Percentiles rank a stretch among this genome's conserved stretches.
Conservation (phyloP, 176 grass and related monocot species). For the Oryza glaberrima region DNA sequence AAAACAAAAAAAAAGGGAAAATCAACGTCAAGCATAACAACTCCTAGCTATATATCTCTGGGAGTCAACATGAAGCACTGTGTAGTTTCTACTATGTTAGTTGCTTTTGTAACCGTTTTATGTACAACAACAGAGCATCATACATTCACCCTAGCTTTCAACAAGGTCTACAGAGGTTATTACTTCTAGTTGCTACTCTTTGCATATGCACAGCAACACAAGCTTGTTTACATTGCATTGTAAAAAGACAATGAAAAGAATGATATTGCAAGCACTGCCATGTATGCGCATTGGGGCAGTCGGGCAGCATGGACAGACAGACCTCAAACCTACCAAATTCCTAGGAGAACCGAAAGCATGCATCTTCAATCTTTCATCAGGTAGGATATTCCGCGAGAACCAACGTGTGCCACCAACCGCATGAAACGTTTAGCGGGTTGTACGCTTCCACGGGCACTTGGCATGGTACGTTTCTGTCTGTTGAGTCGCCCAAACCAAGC, state of each 20-base stretch:
- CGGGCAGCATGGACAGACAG: constrained; percentile 39
- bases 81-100: not conserved
- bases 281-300: constrained; percentile 55
- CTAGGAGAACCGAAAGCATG: constrained; percentile 68
- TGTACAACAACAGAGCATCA: not conserved
- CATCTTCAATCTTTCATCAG: constrained; percentile 8
- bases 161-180: not conserved
- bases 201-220: not conserved
- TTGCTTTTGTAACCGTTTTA: not conserved
- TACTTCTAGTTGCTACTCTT: not conserved
- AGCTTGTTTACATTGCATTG: not conserved
- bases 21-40: not conserved
- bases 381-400: constrained; percentile 70
- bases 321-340: constrained; percentile 53
- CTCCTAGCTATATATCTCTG: not conserved
- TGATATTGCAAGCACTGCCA: constrained; percentile 49
- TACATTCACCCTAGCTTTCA: not conserved
- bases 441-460: constrained; percentile 63
- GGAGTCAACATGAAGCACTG: not conserved
- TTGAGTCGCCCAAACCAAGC: constrained; percentile 88
- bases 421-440: constrained; percentile 62
- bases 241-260: constrained; percentile 42
- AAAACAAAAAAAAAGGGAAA: no score
- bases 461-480: constrained; percentile 80
- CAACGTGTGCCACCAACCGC: constrained; percentile 99